Conservation (phyloP, 345 rosid genomes). For the Dimocarpus longan region DNA sequence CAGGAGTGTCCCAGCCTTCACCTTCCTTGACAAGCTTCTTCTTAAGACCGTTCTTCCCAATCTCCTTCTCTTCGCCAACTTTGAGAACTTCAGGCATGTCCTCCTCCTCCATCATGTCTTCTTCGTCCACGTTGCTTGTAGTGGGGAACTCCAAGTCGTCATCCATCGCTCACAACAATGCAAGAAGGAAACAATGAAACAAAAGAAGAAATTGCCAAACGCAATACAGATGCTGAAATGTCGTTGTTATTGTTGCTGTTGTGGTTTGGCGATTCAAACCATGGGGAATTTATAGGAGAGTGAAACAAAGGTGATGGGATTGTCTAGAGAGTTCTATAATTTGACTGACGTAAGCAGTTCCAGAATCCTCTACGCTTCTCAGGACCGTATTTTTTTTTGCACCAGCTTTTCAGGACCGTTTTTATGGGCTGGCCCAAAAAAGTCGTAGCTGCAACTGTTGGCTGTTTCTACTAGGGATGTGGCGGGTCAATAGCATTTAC, state of each 20-base stretch:
- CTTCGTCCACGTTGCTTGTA: slow-evolving; percentile 24
- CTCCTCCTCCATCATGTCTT: slow-evolving; percentile 44
- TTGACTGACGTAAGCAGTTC: slow-evolving; percentile 14
- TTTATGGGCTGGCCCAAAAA: not conserved
- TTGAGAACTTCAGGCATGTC: slow-evolving; percentile 38
- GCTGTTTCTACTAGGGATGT: too few relatives aligned
- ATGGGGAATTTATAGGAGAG: slow-evolving; percentile 38
- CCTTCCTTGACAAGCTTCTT: slow-evolving; percentile 84
- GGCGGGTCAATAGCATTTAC: too few relatives aligned
- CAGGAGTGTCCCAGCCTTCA: slow-evolving; percentile 68
- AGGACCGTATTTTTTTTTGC: slow-evolving; percentile 22
- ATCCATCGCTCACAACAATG: slow-evolving; percentile 39
- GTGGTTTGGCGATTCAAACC: not conserved
- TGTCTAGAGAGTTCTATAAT: not conserved
- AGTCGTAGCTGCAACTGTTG: too few relatives aligned
- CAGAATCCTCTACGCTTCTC: slow-evolving; percentile 39
- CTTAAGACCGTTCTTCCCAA: slow-evolving; percentile 67
- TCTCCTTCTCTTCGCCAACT: slow-evolving; percentile 77
- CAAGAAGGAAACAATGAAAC: not conserved
- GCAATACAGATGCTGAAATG: not conserved
- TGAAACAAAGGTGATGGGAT: slow-evolving; percentile 28
- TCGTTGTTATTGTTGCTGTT: not conserved
- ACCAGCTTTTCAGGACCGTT: not conserved
- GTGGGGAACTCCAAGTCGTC: slow-evolving; percentile 61
- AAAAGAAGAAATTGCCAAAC: not conserved